phyloP scores from a whole-genome alignment of 2,329 filamentous ascomycete species.

The Exserohilum rostratum region DNA sequence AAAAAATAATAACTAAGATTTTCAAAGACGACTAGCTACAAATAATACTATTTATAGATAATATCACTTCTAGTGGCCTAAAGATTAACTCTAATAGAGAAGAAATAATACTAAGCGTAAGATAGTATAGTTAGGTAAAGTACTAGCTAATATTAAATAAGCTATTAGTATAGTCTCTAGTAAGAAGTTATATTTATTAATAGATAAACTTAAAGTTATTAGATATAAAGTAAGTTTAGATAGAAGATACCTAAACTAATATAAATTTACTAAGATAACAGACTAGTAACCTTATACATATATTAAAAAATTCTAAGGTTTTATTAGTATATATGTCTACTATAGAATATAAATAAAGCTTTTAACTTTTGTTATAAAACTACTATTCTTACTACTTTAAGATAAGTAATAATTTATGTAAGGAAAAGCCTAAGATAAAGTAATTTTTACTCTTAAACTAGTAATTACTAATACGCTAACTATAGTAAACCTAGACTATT shows the following conservation, averaged over 20 bases:
- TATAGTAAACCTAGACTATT: not conserved
- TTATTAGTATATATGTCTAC: conserved; percentile 4
- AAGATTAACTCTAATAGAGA: not conserved
- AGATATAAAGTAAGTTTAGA: conserved; percentile 1
- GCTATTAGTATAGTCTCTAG: not conserved
- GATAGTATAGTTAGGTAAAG: not conserved
- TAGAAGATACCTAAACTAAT: not conserved
- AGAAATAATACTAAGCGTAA: not conserved
- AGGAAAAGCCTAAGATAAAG: not conserved
- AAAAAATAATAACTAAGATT: conserved; percentile 7
- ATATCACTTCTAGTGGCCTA: not conserved
- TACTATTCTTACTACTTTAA: conserved; percentile 1
- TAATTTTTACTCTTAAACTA: not conserved
- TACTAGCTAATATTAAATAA: not conserved
- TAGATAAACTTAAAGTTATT: not conserved
- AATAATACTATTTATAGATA: not conserved
- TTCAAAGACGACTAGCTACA: conserved; percentile 1
- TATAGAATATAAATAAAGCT: not conserved
- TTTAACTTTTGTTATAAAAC: not conserved
- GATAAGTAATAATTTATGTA: not conserved
- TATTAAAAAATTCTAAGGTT: not conserved
- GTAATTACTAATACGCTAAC: not conserved
- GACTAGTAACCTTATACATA: not conserved
- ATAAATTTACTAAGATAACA: conserved; percentile 3
- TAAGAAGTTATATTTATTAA: not conserved